A percentile compares a stretch with the other conserved stretches of the same genome.
phyloP scores from a whole-genome alignment of 495 filamentous ascomycete genomes.

The Letharia lupina region DNA sequence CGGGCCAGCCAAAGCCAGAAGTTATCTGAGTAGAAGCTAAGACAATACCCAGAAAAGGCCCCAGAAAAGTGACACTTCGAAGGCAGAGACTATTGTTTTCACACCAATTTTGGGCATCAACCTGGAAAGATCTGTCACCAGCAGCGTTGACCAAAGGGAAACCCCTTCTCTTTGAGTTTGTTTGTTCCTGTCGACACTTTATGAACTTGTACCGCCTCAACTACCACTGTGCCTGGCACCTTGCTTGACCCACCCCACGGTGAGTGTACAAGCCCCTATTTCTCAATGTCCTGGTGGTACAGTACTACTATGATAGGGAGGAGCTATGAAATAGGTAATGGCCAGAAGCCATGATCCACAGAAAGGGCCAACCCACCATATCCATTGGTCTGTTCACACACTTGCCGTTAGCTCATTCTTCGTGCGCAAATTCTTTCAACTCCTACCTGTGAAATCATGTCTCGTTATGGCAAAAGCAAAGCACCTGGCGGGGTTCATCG shows the following conservation, averaged over 20 bases:
- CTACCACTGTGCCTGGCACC: neutral
- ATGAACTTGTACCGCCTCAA: neutral
- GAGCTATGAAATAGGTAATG: constrained; percentile 9
- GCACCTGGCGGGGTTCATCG: constrained; percentile 16
- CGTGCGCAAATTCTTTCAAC: neutral
- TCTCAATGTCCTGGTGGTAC: neutral
- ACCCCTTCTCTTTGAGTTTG: too few species aligned
- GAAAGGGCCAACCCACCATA: constrained; percentile 20
- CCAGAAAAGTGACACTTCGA: neutral
- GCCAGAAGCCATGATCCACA: constrained; percentile 12
- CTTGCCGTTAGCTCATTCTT: neutral
- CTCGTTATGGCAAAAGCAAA: constrained; percentile 17
- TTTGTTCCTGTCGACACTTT: too few species aligned
- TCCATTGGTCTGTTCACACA: constrained; percentile 16
- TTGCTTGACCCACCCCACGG: neutral
- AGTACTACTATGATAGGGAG: constrained; percentile 16
- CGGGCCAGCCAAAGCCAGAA: neutral
- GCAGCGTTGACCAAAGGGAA: too few species aligned
- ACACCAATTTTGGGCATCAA: neutral
- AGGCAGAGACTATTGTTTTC: neutral
- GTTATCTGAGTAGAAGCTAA: too few species aligned
- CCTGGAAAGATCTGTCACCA: neutral
- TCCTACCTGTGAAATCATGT: constrained; percentile 10
- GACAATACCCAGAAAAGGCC: too few species aligned
- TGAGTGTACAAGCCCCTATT: neutral